Evolutionary conservation across 345 rosid species (phyloP).

Genomic region (Aquilaria yunnanensis): DNA sequence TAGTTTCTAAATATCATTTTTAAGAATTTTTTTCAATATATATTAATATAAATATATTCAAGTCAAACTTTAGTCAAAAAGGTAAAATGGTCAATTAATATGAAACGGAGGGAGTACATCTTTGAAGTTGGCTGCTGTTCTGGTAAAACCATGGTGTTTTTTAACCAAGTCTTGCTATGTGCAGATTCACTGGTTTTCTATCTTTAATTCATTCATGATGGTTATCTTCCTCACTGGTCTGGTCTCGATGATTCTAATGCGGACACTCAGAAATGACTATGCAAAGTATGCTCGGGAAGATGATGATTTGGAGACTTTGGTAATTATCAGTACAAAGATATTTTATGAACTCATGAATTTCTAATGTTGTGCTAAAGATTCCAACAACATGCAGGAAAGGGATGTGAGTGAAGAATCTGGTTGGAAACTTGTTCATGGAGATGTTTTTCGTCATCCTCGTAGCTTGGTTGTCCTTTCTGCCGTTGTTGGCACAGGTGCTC

Average conservation of each 20-base stretch:
- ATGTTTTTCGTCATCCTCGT: constrained; percentile 84
- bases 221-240: constrained; percentile 96
- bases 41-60: no score
- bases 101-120: background rate
- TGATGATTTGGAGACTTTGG: constrained; percentile 93
- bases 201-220: constrained; percentile 99
- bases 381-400: constrained; percentile 58
- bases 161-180: constrained; percentile 14
- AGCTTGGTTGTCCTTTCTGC: constrained; percentile 75
- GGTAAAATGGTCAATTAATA: no score
- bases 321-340: constrained; percentile 18
- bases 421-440: constrained; percentile 98
- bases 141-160: background rate
- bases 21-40: no score
- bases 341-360: background rate
- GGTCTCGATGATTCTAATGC: constrained; percentile 98
- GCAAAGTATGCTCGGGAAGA: constrained; percentile 97
- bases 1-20: no score
- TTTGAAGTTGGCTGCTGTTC: background rate
- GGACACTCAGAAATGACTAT: constrained; percentile 92
- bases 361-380: constrained; percentile 6
- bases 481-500: constrained; percentile 96
- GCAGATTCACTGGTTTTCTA: constrained; percentile 99
- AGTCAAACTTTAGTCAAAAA: no score
- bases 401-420: constrained; percentile 99